Base-by-base conservation (phyloP, 805 yeast genomes). In the Candida maesae region DNA sequence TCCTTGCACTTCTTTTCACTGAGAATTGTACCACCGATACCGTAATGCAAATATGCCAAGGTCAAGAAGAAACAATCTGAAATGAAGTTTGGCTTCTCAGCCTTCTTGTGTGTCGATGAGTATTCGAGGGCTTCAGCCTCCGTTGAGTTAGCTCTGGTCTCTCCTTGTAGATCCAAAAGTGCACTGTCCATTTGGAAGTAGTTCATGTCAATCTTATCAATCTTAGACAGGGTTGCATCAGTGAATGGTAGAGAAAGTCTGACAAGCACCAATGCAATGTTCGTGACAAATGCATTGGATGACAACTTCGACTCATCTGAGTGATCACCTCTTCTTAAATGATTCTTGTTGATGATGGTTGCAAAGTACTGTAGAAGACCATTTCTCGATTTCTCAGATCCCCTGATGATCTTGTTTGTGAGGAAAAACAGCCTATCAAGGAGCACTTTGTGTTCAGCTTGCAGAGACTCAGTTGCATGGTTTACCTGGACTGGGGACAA, bases 11-110 rank as follows among this genome's bases (percentile, higher is more conserved):
- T 76, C 33, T 76, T 79, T 45, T 78, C 76, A 34, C 68, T 70
- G 33, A 78, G 71, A 42, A 74, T 63, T 0, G 84, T 64, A 36
- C 97, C 98, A 18, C 95, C 95, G 31, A 87, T 67, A 32, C 98
- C 99, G 64, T 84, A 93, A 51, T 91, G 90, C 36, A 87, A 63
- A 59, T 83, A 89, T 0, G 95, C 79, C 38, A 84, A 68, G 6
- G 90, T 78, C 41, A 93, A 60, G 55, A 73, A 93, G 61, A 89
- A 93, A 54, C 95, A 83, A 50, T 91, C 93, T 8, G 96, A 80
- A n/a, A 93, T 87, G 59, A 93, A 93, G 55, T 93, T 91, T 21
- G 73, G 59, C 46, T 61, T 58, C n/a, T 56, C 62, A 2, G 51
- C 62, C n/a, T 61, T 56, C 11, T 67, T 65, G 27, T 64, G 59